Evolutionary conservation across 2,329 filamentous ascomycete species (phyloP).

Genomic region (Gaeumannomyces sp.): DNA sequence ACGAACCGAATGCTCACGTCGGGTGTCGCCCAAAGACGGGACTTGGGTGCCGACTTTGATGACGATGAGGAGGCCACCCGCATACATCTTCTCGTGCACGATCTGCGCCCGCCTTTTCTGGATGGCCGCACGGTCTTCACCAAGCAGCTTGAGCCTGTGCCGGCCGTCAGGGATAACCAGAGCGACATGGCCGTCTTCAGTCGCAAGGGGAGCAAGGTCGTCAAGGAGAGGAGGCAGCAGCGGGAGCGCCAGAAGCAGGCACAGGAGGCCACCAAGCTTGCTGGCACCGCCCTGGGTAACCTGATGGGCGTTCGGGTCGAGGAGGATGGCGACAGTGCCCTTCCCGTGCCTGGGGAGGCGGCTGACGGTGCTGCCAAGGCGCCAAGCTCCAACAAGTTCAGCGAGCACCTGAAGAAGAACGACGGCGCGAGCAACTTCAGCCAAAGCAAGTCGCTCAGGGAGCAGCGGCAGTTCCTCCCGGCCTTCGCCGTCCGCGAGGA

Average conservation of each 20-base stretch:
- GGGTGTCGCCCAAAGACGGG: slow-evolving; percentile 84
- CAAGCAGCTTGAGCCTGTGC: slow-evolving; percentile 91
- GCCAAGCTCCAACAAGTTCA: slow-evolving; percentile 64
- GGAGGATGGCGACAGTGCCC: slow-evolving; percentile 75
- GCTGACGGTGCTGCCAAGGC: slow-evolving; percentile 37
- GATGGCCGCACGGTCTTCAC: slow-evolving; percentile 96
- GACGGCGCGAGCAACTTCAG: slow-evolving; percentile 82
- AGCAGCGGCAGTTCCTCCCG: slow-evolving; percentile 88
- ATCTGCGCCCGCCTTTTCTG: slow-evolving; percentile 87
- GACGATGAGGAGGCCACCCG: slow-evolving; percentile 87
- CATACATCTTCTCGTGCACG: slow-evolving; percentile 87
- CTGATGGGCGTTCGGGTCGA: slow-evolving; percentile 94
- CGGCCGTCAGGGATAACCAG: slow-evolving; percentile 85
- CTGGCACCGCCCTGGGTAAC: slow-evolving; percentile 87
- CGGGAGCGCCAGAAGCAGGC: slow-evolving; percentile 91
- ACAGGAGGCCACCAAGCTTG: slow-evolving; percentile 87
- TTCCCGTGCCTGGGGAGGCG: slow-evolving; percentile 64
- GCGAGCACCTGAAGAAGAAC: slow-evolving; percentile 80
- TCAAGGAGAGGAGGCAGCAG: slow-evolving; percentile 85
- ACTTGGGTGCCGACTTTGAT: slow-evolving; percentile 74
- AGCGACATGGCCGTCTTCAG: slow-evolving; percentile 99
- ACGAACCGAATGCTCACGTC: slow-evolving; percentile 97
- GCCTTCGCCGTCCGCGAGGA: slow-evolving; percentile 97
- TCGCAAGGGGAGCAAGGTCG: slow-evolving; percentile 87
- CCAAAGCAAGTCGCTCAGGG: slow-evolving; percentile 79